Evolutionary conservation across 768 basidiomycete species (phyloP).

Genomic region (Serpula lacrymans): DNA sequence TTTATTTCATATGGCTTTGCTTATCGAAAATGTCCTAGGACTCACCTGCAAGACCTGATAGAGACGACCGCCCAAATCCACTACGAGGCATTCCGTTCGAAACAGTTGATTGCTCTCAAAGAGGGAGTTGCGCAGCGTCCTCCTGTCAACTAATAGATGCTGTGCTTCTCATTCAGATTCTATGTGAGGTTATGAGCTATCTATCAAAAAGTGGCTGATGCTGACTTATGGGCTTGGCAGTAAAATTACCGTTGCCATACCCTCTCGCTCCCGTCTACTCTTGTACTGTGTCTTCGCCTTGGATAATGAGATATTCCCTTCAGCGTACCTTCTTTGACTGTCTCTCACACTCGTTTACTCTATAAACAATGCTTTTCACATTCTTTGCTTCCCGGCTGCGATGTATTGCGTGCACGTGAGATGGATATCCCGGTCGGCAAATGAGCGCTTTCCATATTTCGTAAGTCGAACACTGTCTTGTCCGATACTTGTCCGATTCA

Average conservation of each 20-base stretch:
- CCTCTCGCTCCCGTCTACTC: conserved; percentile 10
- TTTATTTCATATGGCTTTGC: not conserved
- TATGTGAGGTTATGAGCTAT: not conserved
- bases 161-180: too few relatives aligned
- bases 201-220: not conserved
- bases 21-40: conserved; percentile 44
- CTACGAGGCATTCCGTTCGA: conserved; percentile 99
- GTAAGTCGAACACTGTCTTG: too few relatives aligned
- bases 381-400: too few relatives aligned
- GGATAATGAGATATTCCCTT: too few relatives aligned
- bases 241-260: not conserved
- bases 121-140: conserved; percentile 83
- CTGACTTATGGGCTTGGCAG: conserved; percentile 21
- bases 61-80: conserved; percentile 99
- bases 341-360: too few relatives aligned
- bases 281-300: too few relatives aligned
- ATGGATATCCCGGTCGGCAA: too few relatives aligned
- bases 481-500: too few relatives aligned
- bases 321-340: too few relatives aligned
- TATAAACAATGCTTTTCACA: too few relatives aligned
- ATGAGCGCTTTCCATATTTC: too few relatives aligned
- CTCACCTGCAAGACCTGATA: conserved; percentile 96
- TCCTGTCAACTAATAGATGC: conserved; percentile 28
- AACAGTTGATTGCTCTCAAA: conserved; percentile 95
- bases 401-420: too few relatives aligned